A percentile compares a stretch with the other conserved stretches of the same genome.
Conservation (phyloP, 148 eudicot species). For the Rhododendron williamsianum region DNA sequence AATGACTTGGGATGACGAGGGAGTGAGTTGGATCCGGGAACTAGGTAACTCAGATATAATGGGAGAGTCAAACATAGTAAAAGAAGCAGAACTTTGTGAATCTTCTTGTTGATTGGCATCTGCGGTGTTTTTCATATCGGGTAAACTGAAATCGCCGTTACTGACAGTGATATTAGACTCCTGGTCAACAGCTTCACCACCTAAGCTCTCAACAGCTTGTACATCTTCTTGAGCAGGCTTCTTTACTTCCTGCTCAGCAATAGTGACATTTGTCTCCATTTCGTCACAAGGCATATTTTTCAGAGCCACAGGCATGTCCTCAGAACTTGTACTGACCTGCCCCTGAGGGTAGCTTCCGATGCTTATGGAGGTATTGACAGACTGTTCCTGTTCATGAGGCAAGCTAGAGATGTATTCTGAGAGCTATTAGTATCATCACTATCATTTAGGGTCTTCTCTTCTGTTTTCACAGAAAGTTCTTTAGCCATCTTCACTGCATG, state of each 20-base stretch:
- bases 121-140: slow-evolving; percentile 33
- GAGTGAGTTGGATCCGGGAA: slow-evolving; percentile 34
- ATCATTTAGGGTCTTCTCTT: slow-evolving; percentile 66
- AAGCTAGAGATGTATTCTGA: slow-evolving; percentile 85
- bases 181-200: slow-evolving; percentile 39
- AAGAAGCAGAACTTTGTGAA: slow-evolving; percentile 68
- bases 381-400: slow-evolving; percentile 79
- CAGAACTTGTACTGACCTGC: slow-evolving; percentile 84
- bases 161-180: slow-evolving; percentile 29
- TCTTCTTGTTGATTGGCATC: slow-evolving; percentile 39
- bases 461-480: slow-evolving; percentile 60
- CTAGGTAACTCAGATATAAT: slow-evolving; percentile 68
- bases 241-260: slow-evolving; percentile 20
- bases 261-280: slow-evolving; percentile 17
- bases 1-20: slow-evolving; percentile 51
- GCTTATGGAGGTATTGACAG: slow-evolving; percentile 74
- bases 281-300: slow-evolving; percentile 24
- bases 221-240: slow-evolving; percentile 29
- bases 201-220: slow-evolving; percentile 30
- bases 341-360: slow-evolving; percentile 74
- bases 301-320: slow-evolving; percentile 44
- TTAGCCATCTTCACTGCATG: slow-evolving; percentile 82
- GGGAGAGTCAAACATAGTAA: slow-evolving; percentile 60
- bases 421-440: slow-evolving; percentile 81
- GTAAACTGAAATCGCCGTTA: slow-evolving; percentile 35